Conservation (phyloP, 768 basidiomycete species). For the Tulasnella sp. region DNA sequence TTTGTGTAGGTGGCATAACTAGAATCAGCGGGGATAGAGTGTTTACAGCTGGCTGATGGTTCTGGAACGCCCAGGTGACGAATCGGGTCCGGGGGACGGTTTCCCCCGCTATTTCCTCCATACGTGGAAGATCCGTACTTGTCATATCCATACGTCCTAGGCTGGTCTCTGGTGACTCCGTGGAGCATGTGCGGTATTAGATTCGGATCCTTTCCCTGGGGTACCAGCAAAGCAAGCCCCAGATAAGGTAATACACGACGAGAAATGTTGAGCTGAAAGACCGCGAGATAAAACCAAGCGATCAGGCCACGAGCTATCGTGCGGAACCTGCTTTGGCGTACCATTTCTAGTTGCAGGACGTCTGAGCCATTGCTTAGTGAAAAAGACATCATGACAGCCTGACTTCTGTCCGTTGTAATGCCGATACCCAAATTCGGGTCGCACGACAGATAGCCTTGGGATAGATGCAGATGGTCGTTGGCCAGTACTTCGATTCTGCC, state of each 20-base stretch:
- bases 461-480: not conserved
- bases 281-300: not conserved
- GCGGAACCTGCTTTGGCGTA: no score
- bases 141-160: no score
- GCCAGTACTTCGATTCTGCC: not conserved
- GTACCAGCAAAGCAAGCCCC: not conserved
- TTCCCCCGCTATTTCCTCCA: no score
- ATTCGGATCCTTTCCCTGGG: not conserved
- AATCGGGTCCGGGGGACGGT: no score
- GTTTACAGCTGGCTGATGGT: not conserved
- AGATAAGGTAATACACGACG: not conserved
- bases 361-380: not conserved
- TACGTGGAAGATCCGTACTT: no score
- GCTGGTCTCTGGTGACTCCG: not conserved
- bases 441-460: not conserved
- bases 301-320: not conserved
- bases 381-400: not conserved
- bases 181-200: not conserved
- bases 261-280: not conserved
- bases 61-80: no score
- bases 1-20: no score
- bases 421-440: not conserved
- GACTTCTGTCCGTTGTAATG: not conserved
- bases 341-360: not conserved
- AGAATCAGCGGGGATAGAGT: no score